phyloP scores from a whole-genome alignment of 371 early-diverging fungal species.

The Haplosporangium sp. region DNA sequence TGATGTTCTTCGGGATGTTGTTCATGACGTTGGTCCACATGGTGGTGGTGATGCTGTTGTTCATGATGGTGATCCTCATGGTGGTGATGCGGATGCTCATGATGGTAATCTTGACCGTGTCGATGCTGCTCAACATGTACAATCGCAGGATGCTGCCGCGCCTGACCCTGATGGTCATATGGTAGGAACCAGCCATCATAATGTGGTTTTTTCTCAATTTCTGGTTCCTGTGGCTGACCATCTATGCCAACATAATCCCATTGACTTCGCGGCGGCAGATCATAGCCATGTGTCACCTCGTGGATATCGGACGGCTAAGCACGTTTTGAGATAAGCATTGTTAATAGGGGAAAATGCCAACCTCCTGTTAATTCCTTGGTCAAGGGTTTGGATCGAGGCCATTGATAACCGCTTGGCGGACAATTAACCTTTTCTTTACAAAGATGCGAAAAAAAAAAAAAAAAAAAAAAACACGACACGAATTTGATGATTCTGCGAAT shows the following conservation, averaged over 20 bases:
- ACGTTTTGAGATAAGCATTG: not conserved
- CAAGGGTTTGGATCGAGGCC: too few species aligned
- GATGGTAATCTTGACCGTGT: constrained; percentile 5
- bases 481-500: too few species aligned
- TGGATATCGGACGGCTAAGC: constrained; percentile 50
- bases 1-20: not conserved
- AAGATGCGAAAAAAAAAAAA: not conserved
- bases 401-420: too few species aligned
- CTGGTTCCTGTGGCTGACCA: constrained; percentile 20
- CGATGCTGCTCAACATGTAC: constrained; percentile 12
- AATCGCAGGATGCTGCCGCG: constrained; percentile 11
- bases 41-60: constrained; percentile 16
- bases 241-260: constrained; percentile 50
- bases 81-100: constrained; percentile 26
- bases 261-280: constrained; percentile 35
- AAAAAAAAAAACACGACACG: too few species aligned
- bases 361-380: constrained; percentile 1
- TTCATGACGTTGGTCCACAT: constrained; percentile 5
- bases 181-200: constrained; percentile 53
- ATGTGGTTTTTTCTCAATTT: constrained; percentile 24
- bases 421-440: too few species aligned
- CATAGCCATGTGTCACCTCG: constrained; percentile 50
- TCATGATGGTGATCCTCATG: constrained; percentile 8
- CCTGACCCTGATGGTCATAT: constrained; percentile 41
- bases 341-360: not conserved